Base-by-base conservation (phyloP, 495 filamentous ascomycete genomes). In the Chaetomium tenue region DNA sequence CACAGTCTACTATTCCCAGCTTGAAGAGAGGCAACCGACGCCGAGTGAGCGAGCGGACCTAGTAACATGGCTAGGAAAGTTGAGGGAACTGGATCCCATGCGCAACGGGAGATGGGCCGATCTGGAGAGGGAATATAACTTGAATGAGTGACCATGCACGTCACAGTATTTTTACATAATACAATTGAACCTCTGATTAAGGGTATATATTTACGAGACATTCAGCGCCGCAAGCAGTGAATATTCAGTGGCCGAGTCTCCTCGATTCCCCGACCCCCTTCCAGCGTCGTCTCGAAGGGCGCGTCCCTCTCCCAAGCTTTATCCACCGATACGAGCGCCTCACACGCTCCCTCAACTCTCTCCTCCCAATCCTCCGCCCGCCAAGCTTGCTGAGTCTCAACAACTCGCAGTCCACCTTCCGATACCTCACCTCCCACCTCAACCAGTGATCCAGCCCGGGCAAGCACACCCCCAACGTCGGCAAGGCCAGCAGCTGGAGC, bases 31-130 rank as follows among this genome's bases (percentile, higher is more conserved):
- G 2, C 37, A 67, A 15, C 72, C 70, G n/a, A 62, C 68, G 1
- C 57, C 61, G 2, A 64, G 70, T 16, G 82, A 87, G 63, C 75
- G 71, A 60, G 72, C 77, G 58, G 74, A 84, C 54, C 76, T 89
- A 51, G 71, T 76, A 56, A 70, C 67, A 51, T 93, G 90, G 89
- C 74, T 93, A 46, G 77, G 75, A 48, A 83, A 87, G 71, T 69
- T 93, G 63, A 80, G 83, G 66, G 75, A 79, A 65, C 66, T 92
- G 30, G 91, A 95, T 77, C 87, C 89, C 30, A 79, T 91, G 77
- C 80, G 90, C 64, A 78, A 71, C 22, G 86, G 88, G 39, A 77
- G 89, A 63, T 93, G 89, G 89, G 71, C 81, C 40, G 89, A 89
- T 66, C 71, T 88, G 62, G 83, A 84, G 69, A 76, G 70, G 63